Percentiles rank a stretch among this genome's conserved stretches.
phyloP scores from a whole-genome alignment of 1,139 yeast genomes.

The Candida anutae region DNA sequence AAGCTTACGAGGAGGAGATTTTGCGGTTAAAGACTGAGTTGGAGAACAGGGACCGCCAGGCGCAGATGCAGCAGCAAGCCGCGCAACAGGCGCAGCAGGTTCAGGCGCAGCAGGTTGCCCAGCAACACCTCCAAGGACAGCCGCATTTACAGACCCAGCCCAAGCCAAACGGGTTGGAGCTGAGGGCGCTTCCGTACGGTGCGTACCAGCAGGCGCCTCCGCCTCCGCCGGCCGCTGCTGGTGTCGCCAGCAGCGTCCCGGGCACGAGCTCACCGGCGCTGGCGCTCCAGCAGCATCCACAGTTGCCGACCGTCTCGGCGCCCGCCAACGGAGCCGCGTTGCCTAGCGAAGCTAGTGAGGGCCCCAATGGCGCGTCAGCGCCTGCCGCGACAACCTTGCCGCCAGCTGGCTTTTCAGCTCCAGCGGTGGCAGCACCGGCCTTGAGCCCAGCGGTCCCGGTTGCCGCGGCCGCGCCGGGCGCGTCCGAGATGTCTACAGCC shows the following conservation, averaged over 20 bases:
- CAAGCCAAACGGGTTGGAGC: constrained; percentile 7
- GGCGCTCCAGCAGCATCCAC: constrained; percentile 6
- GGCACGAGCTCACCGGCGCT: constrained; percentile 9
- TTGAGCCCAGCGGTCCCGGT: constrained; percentile 8
- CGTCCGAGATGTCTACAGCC: constrained; percentile 23
- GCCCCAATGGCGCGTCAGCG: background rate
- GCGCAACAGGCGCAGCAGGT: constrained; percentile 10
- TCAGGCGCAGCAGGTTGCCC: constrained; percentile 7
- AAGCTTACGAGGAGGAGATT: constrained; percentile 91
- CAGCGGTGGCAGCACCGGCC: constrained; percentile 4
- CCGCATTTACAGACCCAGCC: constrained; percentile 5
- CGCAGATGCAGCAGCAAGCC: constrained; percentile 29
- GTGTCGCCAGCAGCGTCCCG: constrained; percentile 3
- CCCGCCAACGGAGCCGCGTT: constrained; percentile 4
- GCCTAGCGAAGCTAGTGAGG: background rate
- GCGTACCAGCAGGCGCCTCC: constrained; percentile 9
- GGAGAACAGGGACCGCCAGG: constrained; percentile 62
- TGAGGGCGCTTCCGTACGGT: constrained; percentile 6
- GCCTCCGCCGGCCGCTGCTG: constrained; percentile 9
- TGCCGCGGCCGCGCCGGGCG: constrained; percentile 8
- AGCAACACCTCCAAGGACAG: constrained; percentile 8
- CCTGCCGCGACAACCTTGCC: background rate
- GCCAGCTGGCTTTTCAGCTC: constrained; percentile 1
- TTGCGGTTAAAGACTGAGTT: constrained; percentile 77
- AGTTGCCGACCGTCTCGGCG: constrained; percentile 3